Percentiles rank a stretch among this genome's conserved stretches.
Evolutionary conservation across 768 basidiomycete species (phyloP).

Genomic region (Gautieria morchelliformis): DNA sequence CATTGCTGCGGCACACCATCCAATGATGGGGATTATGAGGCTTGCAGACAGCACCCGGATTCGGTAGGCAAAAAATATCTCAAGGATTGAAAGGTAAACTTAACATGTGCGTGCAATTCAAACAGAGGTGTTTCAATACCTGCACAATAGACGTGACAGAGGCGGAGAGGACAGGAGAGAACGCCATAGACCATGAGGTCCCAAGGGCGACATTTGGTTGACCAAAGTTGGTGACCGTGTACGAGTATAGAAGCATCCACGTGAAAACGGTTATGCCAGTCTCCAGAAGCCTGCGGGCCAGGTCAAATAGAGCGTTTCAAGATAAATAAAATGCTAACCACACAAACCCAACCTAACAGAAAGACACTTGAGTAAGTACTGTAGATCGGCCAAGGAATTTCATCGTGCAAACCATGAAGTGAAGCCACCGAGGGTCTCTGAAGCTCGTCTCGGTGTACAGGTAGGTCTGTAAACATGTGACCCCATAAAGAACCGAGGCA

Average conservation of each 20-base stretch:
- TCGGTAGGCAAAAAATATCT: slow-evolving; percentile 3
- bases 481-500: background rate
- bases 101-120: no score
- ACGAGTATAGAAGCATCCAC: background rate
- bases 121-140: no score
- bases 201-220: background rate
- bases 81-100: background rate
- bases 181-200: background rate
- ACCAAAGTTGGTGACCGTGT: background rate
- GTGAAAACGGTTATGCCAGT: slow-evolving; percentile 2
- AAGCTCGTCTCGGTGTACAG: background rate
- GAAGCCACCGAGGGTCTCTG: background rate
- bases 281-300: background rate
- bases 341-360: background rate
- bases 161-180: background rate
- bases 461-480: background rate
- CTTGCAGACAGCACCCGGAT: background rate
- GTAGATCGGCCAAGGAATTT: background rate
- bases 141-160: background rate
- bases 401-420: background rate
- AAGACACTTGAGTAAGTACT: background rate
- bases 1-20: background rate
- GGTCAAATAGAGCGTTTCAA: background rate
- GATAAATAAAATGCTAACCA: background rate
- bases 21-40: background rate